Evolutionary conservation across 345 rosid species (phyloP).

Genomic region (Conringia planisiliqua): DNA sequence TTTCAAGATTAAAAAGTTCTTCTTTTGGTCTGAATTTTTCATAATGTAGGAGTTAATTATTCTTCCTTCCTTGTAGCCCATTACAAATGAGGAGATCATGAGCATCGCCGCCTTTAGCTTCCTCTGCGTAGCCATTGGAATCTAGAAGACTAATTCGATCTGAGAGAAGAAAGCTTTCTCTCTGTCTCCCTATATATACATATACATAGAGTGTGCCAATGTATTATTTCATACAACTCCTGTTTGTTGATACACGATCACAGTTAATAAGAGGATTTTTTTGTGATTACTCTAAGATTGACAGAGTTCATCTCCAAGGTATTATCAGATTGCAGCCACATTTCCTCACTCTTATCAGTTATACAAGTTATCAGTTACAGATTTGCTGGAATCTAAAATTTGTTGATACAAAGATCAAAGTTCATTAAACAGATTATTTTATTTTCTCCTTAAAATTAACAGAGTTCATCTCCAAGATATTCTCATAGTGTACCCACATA

Average conservation of each 20-base stretch:
- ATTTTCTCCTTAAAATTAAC: neutral
- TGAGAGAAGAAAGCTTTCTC: neutral
- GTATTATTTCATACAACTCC: conserved; percentile 9
- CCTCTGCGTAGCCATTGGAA: neutral
- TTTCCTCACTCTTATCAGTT: conserved; percentile 37
- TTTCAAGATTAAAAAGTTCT: neutral
- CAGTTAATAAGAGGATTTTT: neutral
- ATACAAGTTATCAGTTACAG: conserved; percentile 38
- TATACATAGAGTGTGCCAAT: neutral
- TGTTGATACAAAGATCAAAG: too few species aligned
- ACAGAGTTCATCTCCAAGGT: conserved; percentile 2
- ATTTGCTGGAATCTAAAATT: too few species aligned
- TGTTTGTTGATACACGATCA: conserved; percentile 5
- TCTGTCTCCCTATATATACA: neutral
- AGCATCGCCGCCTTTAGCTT: conserved; percentile 1
- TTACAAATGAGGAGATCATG: conserved; percentile 1
- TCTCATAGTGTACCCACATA: conserved; percentile 6
- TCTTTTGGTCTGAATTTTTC: neutral
- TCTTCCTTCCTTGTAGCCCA: neutral
- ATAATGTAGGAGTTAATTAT: neutral
- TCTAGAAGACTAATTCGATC: neutral
- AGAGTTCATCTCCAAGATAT: neutral
- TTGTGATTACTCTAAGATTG: neutral
- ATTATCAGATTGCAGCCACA: conserved; percentile 5
- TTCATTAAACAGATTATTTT: neutral